These are phyloP conservation scores for Acacia melanoxylon DNA, from an alignment of 306 rosid species.

Conservation along the genomic window DNA sequence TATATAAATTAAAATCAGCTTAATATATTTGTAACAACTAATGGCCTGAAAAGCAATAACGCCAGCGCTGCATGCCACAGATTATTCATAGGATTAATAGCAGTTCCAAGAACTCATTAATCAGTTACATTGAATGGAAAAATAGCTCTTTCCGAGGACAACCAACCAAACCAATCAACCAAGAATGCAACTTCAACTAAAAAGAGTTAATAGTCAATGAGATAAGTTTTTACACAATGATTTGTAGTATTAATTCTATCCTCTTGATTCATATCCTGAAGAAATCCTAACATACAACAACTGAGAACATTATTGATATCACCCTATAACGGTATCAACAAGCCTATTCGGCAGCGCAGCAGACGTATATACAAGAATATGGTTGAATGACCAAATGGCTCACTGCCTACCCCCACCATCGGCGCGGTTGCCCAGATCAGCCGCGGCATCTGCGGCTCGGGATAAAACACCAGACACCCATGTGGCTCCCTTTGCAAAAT, in stretches of 20 bases:
- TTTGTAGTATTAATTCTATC: not conserved
- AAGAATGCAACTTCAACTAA: not conserved
- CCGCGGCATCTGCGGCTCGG: slow-evolving; percentile 61
- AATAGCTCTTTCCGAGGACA: not conserved
- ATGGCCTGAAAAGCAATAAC: not conserved
- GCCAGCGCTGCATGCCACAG: not conserved
- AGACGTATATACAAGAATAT: slow-evolving; percentile 22
- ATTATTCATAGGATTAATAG: not conserved
- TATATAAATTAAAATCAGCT: too few relatives aligned
- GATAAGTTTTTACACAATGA: not conserved
- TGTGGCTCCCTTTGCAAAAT: slow-evolving; percentile 82
- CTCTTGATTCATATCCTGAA: not conserved
- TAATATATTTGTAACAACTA: too few relatives aligned
- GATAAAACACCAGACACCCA: slow-evolving; percentile 74
- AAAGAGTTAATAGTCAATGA: not conserved
- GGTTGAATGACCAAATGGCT: slow-evolving; percentile 15
- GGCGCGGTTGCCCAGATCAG: slow-evolving; percentile 64
- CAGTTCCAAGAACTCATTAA: not conserved
- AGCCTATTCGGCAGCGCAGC: not conserved
- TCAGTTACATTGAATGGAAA: not conserved
- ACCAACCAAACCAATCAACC: not conserved
- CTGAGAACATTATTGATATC: not conserved
- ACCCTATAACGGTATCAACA: not conserved
- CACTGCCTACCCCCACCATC: slow-evolving; percentile 38
- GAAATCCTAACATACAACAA: not conserved